Base-by-base conservation (phyloP, 805 yeast species). In the Debaryomyces tyrocola region DNA sequence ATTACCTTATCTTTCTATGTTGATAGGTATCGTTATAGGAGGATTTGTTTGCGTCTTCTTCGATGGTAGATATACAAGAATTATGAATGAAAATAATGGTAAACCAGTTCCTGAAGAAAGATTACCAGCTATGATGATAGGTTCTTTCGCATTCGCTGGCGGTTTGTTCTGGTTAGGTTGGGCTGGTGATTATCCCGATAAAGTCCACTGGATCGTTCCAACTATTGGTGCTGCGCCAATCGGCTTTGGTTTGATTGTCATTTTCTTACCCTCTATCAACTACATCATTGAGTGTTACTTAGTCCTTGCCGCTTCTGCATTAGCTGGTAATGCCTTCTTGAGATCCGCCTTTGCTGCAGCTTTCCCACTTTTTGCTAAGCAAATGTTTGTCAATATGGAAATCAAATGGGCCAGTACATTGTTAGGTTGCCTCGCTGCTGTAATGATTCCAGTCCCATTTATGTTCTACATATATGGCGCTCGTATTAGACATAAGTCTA, bases 111-210 rank as follows among this genome's bases (percentile, higher is more conserved):
- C 97, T 0, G 96, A 90, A 65, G 85, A 83, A 31, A 81, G 96
- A 65, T 72, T 90, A 47, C 81, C 84, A 14, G 83, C 91, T 73
- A 80, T 90, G 85, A 78, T 88, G 67, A 65, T 77, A 37, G 91
- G 96, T 28, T 83, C 84, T 20, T 52, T 87, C 44, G 60, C 77
- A 7, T 88, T 90, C 71, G 85, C 95, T 24, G 72, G 81, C 44
- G 96, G 96, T 44, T 70, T 90, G 51, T 75, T 90, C 58, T 87
- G 96, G 96, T 75, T 90, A 63, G 80, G 87, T 47, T 90, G 96
- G 96, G 73, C 92, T 8, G 96, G 96, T 60, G 78, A 80, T 52
- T 90, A 83, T 65, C 84, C 79, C 41, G 65, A 83, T 31, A 66
- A 66, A n/a, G 80, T 88, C 33, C 96, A 85, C 60, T 90, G 92